Conservation (phyloP, 225 moss, liverwort and hornwort species). For the Neckera pumila region DNA sequence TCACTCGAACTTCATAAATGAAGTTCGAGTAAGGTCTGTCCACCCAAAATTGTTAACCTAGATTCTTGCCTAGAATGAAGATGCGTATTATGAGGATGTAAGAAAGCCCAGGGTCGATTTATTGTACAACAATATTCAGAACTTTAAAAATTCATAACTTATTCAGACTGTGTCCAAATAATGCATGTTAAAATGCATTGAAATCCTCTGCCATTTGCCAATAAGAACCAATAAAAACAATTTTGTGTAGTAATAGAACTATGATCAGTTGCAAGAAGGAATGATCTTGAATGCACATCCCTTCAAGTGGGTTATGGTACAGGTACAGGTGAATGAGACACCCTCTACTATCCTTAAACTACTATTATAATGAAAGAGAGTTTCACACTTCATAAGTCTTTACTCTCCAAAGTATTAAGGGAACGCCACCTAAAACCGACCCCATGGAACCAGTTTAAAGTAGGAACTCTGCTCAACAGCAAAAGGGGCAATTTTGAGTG, state of each 20-base stretch:
- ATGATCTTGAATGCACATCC: neutral
- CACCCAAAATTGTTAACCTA: neutral
- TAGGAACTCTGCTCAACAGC: neutral
- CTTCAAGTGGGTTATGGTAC: neutral
- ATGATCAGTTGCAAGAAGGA: no score
- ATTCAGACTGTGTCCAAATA: neutral
- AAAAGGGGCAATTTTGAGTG: neutral
- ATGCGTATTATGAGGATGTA: neutral
- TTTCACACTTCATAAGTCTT: no score
- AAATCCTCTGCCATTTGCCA: neutral
- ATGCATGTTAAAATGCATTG: neutral
- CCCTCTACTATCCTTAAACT: neutral
- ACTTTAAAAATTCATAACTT: neutral
- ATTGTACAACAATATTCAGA: neutral
- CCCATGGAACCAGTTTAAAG: neutral
- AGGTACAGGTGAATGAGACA: neutral
- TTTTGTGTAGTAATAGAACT: neutral
- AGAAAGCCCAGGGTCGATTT: neutral
- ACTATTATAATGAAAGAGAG: neutral
- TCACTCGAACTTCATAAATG: neutral
- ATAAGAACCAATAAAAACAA: neutral
- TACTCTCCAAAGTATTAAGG: neutral
- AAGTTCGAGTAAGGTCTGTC: neutral
- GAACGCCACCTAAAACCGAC: neutral
- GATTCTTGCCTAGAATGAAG: neutral